phyloP scores from a whole-genome alignment of 106 monocot genomes.

The Alisma plantagoaquatica region DNA sequence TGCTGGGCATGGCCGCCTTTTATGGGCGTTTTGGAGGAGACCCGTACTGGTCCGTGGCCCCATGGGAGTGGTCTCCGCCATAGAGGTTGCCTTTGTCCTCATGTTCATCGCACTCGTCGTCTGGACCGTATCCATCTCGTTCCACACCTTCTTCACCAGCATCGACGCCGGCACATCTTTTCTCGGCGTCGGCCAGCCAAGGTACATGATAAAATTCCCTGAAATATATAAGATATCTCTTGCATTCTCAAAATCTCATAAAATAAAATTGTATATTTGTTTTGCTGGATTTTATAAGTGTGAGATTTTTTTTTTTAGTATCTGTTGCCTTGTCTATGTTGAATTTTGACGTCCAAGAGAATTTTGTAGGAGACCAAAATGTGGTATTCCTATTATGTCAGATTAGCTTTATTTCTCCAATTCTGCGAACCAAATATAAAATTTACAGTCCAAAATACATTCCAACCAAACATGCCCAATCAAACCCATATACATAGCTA shows the following conservation, averaged over 20 bases:
- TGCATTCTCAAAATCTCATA: background rate
- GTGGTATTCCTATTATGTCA: too few species aligned
- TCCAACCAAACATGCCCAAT: too few species aligned
- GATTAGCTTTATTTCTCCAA: too few species aligned
- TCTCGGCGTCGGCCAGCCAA: slow-evolving; percentile 2
- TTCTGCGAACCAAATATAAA: too few species aligned
- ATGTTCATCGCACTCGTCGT: slow-evolving; percentile 55
- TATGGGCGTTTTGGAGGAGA: slow-evolving; percentile 22
- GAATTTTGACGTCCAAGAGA: too few species aligned
- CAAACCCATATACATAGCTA: too few species aligned
- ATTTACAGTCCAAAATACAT: too few species aligned
- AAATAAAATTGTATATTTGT: background rate
- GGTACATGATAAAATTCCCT: slow-evolving; percentile 10
- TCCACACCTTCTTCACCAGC: slow-evolving; percentile 12
- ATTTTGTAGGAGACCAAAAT: too few species aligned
- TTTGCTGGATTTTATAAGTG: background rate
- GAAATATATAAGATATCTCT: background rate
- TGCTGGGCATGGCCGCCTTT: background rate
- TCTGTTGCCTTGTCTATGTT: background rate
- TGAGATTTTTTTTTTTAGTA: background rate
- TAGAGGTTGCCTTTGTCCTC: slow-evolving; percentile 39
- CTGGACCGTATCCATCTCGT: slow-evolving; percentile 35
- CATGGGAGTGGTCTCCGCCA: slow-evolving; percentile 41
- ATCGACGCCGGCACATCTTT: slow-evolving; percentile 7
- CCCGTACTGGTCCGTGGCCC: slow-evolving; percentile 55